Percentiles rank a stretch among this genome's conserved stretches.
Conservation (phyloP, 2,329 filamentous ascomycete species). For the Colletotrichum noveboracense region DNA sequence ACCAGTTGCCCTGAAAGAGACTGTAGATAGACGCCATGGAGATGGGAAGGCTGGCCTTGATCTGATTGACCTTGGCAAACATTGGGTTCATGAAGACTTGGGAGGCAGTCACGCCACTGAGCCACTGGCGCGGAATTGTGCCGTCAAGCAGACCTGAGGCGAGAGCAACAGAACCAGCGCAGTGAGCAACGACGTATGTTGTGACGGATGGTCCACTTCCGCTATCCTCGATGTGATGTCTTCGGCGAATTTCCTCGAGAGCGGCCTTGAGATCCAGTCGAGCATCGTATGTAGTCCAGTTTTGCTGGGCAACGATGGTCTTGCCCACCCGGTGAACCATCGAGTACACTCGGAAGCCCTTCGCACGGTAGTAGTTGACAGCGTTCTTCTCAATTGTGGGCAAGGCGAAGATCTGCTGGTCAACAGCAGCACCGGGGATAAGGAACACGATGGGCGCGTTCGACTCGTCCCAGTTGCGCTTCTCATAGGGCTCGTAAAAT, state of each 20-base stretch:
- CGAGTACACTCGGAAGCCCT: constrained; percentile 66
- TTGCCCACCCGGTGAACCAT: constrained; percentile 63
- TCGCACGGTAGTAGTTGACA: constrained; percentile 65
- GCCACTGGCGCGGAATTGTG: constrained; percentile 60
- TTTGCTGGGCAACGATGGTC: constrained; percentile 51
- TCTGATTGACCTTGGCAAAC: constrained; percentile 59
- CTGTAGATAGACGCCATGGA: constrained; percentile 55
- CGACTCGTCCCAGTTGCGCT: constrained; percentile 5
- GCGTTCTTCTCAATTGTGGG: constrained; percentile 67
- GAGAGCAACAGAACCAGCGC: constrained; percentile 67
- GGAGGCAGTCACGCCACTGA: constrained; percentile 61
- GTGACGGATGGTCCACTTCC: constrained; percentile 31
- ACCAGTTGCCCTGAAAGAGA: constrained; percentile 56
- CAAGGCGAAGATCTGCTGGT: constrained; percentile 67
- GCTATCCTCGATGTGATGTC: constrained; percentile 26
- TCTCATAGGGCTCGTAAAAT: constrained; percentile 31
- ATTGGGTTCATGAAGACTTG: constrained; percentile 70
- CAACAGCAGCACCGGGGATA: constrained; percentile 66
- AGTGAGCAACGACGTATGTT: constrained; percentile 65
- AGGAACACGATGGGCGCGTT: constrained; percentile 59
- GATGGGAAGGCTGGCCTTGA: constrained; percentile 57
- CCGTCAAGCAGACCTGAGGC: constrained; percentile 64
- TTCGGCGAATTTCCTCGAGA: constrained; percentile 54
- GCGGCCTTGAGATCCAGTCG: constrained; percentile 64
- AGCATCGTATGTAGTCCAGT: constrained; percentile 64